phyloP scores from a whole-genome alignment of 352 stramenopile genomes.

The Globisporangium solare region DNA sequence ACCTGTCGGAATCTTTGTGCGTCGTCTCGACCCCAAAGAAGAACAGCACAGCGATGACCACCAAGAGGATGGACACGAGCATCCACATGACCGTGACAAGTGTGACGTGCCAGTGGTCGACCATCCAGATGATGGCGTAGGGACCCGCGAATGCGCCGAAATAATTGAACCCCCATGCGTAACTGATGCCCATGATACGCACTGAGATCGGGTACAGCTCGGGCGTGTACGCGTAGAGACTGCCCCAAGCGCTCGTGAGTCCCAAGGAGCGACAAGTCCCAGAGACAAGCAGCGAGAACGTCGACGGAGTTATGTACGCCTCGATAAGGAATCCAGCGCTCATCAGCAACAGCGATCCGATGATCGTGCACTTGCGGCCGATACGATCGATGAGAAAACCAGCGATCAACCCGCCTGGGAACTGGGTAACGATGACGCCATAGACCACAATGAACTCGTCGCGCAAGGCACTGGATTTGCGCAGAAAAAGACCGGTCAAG shows the following conservation, averaged over 20 bases:
- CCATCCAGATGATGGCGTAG: constrained; percentile 23
- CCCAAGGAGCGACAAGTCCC: background rate
- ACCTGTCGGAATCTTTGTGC: constrained; percentile 1
- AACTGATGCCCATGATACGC: constrained; percentile 31
- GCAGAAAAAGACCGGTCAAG: constrained; percentile 13
- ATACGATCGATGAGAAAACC: constrained; percentile 26
- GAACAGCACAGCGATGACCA: too few species aligned
- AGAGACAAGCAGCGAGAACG: constrained; percentile 1
- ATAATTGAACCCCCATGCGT: constrained; percentile 17
- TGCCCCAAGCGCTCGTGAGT: constrained; percentile 21
- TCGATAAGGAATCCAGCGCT: constrained; percentile 12
- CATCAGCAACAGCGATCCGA: constrained; percentile 8
- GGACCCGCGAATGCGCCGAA: constrained; percentile 22
- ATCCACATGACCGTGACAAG: background rate
- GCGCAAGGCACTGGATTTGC: constrained; percentile 19
- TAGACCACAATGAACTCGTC: constrained; percentile 1
- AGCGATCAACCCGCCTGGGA: constrained; percentile 26
- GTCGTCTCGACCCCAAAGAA: constrained; percentile 5
- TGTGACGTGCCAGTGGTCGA: constrained; percentile 18
- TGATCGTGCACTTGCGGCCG: constrained; percentile 23
- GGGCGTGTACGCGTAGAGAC: constrained; percentile 27
- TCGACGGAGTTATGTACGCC: constrained; percentile 17
- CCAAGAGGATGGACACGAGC: constrained; percentile 1
- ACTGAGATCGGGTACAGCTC: constrained; percentile 39
- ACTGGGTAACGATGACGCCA: constrained; percentile 15